Conservation (phyloP, 208 protist genomes). For the Sergeia podlipaevii region DNA sequence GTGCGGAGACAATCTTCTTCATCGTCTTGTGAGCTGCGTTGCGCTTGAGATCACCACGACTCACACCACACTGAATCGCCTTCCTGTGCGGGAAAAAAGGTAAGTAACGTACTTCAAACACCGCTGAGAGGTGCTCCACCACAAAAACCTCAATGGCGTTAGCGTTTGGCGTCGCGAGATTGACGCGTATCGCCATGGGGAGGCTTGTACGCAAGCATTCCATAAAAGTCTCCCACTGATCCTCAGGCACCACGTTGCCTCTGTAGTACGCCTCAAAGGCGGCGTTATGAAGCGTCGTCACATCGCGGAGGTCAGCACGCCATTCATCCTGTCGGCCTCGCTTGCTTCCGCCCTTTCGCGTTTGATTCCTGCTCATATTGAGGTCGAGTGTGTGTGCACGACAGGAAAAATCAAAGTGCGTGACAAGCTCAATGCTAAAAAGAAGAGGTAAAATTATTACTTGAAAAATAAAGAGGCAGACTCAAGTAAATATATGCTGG, state of each 20-base stretch:
- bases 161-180: conserved; percentile 22
- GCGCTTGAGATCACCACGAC: conserved; percentile 79
- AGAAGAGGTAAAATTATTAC: too few species aligned
- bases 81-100: conserved; percentile 54
- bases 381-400: background rate
- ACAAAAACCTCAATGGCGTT: conserved; percentile 40
- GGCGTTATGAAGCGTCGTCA: conserved; percentile 44
- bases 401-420: background rate
- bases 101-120: conserved; percentile 39
- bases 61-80: conserved; percentile 74
- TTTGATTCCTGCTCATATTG: conserved; percentile 71
- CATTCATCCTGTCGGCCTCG: conserved; percentile 55
- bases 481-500: too few species aligned
- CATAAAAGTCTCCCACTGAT: conserved; percentile 63
- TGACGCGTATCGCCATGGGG: conserved; percentile 71
- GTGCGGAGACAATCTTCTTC: conserved; percentile 72
- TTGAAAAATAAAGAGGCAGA: too few species aligned
- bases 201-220: conserved; percentile 60
- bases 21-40: conserved; percentile 44
- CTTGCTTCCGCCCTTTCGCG: conserved; percentile 59
- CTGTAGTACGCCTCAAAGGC: conserved; percentile 76
- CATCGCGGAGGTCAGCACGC: conserved; percentile 58
- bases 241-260: conserved; percentile 38
- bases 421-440: too few species aligned
- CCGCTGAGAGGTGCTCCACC: conserved; percentile 23